phyloP scores from a whole-genome alignment of 1,139 yeast genomes.

The Geotrichum aggregatum region DNA sequence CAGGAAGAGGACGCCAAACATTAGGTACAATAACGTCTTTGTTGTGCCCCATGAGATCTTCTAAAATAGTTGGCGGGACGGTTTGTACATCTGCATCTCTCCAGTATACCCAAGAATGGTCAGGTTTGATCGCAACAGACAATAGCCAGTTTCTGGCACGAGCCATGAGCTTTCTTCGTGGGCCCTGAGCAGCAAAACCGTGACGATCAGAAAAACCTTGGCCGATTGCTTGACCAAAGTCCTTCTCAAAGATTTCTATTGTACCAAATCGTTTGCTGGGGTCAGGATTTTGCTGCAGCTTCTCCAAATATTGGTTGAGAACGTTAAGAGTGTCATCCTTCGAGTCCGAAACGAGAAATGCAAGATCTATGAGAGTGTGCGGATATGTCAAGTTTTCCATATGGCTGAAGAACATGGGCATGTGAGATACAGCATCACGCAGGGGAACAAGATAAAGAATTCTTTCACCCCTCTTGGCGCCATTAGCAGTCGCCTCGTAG shows the following conservation, averaged over 20 bases:
- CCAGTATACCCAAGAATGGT: conserved; percentile 78
- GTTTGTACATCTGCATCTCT: conserved; percentile 69
- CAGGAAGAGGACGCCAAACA: conserved; percentile 89
- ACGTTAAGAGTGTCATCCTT: conserved; percentile 61
- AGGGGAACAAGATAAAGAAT: conserved; percentile 63
- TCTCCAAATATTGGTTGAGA: conserved; percentile 44
- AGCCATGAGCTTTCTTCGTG: conserved; percentile 68
- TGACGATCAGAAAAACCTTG: conserved; percentile 82
- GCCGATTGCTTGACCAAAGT: conserved; percentile 66
- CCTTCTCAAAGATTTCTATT: conserved; percentile 57
- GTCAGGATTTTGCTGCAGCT: conserved; percentile 51
- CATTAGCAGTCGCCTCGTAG: conserved; percentile 51
- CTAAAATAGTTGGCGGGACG: conserved; percentile 56
- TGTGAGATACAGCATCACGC: conserved; percentile 64
- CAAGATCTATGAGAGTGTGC: conserved; percentile 59
- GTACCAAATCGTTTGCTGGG: conserved; percentile 57
- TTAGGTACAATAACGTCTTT: conserved; percentile 75
- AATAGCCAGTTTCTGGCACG: conserved; percentile 69
- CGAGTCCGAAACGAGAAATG: conserved; percentile 63
- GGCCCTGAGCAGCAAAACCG: conserved; percentile 72
- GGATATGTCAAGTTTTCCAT: conserved; percentile 60
- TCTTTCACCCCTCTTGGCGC: conserved; percentile 57
- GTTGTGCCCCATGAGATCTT: conserved; percentile 62
- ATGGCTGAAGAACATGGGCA: conserved; percentile 62
- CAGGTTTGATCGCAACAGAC: conserved; percentile 59